phyloP scores from a whole-genome alignment of 1,284 basidiomycete genomes.

The Flammula alnicola region DNA sequence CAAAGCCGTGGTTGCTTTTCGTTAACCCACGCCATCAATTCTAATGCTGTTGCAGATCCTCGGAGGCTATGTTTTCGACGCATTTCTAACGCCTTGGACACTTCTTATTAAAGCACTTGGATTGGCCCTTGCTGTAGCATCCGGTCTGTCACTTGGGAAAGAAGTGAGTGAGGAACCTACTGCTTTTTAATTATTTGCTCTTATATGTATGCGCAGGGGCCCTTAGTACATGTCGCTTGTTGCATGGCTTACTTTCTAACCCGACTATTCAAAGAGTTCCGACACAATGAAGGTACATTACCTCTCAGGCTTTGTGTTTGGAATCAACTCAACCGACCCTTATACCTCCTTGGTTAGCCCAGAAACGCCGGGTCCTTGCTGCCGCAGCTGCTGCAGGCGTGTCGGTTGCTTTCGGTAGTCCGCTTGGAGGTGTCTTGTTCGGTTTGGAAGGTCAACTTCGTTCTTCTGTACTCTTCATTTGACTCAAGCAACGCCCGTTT shows the following conservation, averaged over 20 bases:
- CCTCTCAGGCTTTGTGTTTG: background rate
- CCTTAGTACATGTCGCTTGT: conserved; percentile 73
- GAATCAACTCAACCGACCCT: conserved; percentile 57
- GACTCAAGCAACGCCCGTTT: background rate
- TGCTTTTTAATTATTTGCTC: background rate
- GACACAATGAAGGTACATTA: conserved; percentile 60
- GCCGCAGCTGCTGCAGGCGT: conserved; percentile 76
- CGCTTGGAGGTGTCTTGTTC: conserved; percentile 76
- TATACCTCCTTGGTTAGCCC: too few species aligned
- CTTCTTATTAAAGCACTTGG: conserved; percentile 79
- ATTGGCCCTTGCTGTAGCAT: conserved; percentile 78
- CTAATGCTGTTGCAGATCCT: conserved; percentile 53
- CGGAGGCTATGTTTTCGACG: conserved; percentile 73
- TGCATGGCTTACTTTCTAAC: conserved; percentile 67
- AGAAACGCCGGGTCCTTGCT: conserved; percentile 70
- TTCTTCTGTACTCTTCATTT: background rate
- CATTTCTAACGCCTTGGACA: conserved; percentile 75
- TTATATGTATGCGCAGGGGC: conserved; percentile 50
- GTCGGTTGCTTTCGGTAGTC: conserved; percentile 78
- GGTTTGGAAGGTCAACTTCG: conserved; percentile 58
- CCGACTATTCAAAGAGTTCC: conserved; percentile 57
- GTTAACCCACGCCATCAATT: background rate
- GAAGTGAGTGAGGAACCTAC: conserved; percentile 45
- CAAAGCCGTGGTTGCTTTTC: conserved; percentile 60
- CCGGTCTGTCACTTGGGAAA: conserved; percentile 78